Evolutionary conservation across 148 eudicot genomes (phyloP).

Genomic region (Rhododendron henanense): DNA sequence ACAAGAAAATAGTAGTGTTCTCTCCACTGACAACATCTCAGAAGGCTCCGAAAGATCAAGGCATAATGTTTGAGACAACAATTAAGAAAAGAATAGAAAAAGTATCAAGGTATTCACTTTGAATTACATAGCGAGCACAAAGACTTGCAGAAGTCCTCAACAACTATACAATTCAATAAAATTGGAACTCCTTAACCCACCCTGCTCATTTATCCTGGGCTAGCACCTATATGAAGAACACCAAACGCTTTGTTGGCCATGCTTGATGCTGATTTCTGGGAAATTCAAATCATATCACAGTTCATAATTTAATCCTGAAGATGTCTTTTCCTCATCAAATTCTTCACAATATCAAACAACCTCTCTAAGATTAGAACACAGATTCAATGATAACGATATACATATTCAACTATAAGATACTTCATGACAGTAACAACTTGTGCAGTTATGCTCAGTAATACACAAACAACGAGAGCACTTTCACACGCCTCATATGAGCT

Average conservation of each 20-base stretch:
- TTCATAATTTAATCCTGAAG: neutral
- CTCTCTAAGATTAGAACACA: neutral
- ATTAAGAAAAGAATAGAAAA: neutral
- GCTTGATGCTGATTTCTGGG: neutral
- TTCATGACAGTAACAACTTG: neutral
- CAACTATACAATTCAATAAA: neutral
- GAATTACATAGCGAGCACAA: neutral
- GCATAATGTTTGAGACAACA: conserved; percentile 2
- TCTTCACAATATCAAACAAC: neutral
- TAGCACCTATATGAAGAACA: neutral
- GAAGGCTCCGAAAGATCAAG: neutral
- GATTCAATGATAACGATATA: neutral
- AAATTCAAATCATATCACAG: neutral
- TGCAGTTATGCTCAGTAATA: neutral
- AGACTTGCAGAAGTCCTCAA: neutral
- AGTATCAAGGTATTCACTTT: neutral
- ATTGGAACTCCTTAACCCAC: neutral
- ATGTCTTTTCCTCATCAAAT: neutral
- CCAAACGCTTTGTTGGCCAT: neutral
- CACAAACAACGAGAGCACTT: neutral
- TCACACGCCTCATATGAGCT: neutral
- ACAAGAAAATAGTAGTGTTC: neutral
- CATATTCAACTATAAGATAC: neutral
- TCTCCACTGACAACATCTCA: neutral
- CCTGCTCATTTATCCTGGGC: neutral